These are phyloP conservation scores for Penicillium flavigenum DNA, from an alignment of 495 filamentous ascomycete genomes.

Conservation along the genomic window DNA sequence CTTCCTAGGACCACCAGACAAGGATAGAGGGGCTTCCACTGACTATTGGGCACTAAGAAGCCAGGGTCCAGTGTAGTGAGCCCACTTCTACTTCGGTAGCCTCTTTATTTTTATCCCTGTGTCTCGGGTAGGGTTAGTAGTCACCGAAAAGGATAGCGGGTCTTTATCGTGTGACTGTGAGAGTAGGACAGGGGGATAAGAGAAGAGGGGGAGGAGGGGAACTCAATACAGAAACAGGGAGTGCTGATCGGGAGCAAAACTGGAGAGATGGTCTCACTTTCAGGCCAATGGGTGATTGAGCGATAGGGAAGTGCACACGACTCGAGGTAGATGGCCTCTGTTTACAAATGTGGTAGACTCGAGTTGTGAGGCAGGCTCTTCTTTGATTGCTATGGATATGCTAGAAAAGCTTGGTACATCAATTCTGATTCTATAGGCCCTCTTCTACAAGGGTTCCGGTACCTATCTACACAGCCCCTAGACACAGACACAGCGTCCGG, in stretches of 20 bases:
- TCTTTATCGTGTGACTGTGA: not conserved
- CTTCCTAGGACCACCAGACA: not conserved
- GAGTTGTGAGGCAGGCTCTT: not conserved
- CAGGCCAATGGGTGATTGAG: not conserved
- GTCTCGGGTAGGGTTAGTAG: not conserved
- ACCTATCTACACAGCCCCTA: not conserved
- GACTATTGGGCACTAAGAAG: not conserved
- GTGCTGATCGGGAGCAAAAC: not conserved
- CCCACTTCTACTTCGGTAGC: not conserved
- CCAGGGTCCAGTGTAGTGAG: not conserved
- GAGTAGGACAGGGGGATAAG: not conserved
- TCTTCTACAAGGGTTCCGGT: not conserved
- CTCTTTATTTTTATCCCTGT: not conserved
- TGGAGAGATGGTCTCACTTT: not conserved
- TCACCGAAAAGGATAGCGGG: not conserved
- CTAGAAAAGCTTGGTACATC: not conserved
- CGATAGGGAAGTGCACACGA: not conserved
- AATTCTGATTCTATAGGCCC: not conserved
- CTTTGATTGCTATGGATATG: not conserved
- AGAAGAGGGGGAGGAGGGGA: not conserved
- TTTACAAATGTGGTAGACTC: not conserved
- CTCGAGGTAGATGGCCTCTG: not conserved
- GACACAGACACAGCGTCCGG: not conserved
- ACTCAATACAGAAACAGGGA: not conserved
- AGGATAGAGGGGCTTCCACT: not conserved